A percentile compares a stretch with the other conserved stretches of the same genome.
Conservation (phyloP, 257 asterid species). For the Salvia miltiorrhiza region DNA sequence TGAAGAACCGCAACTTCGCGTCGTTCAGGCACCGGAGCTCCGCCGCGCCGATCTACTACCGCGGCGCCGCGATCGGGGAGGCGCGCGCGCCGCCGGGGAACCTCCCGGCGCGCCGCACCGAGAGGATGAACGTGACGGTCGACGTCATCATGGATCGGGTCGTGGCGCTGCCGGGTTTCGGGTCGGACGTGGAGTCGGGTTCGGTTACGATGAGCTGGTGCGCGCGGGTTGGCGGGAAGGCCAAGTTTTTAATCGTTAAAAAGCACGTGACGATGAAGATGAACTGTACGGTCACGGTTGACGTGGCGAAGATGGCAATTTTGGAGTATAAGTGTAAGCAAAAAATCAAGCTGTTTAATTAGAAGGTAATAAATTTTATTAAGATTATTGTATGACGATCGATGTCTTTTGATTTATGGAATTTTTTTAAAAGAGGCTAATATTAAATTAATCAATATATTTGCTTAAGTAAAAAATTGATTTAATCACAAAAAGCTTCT, state of each 20-base stretch:
- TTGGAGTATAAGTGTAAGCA: conserved; percentile 46
- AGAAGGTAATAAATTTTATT: neutral
- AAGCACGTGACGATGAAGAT: conserved; percentile 54
- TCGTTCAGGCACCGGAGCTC: conserved; percentile 45
- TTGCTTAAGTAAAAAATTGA: too few relatives aligned
- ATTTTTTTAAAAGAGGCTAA: too few relatives aligned
- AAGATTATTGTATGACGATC: too few relatives aligned
- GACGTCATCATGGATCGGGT: conserved; percentile 40
- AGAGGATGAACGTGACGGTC: conserved; percentile 52
- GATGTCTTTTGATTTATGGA: too few relatives aligned
- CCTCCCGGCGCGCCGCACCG: conserved; percentile 49
- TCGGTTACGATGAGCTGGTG: conserved; percentile 34
- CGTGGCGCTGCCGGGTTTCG: conserved; percentile 30
- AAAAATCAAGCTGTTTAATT: conserved; percentile 29
- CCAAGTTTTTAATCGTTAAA: conserved; percentile 35
- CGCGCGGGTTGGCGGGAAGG: conserved; percentile 47
- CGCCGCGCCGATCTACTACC: conserved; percentile 41
- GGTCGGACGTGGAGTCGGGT: conserved; percentile 35
- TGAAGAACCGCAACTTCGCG: conserved; percentile 56
- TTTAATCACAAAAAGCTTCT: too few relatives aligned
- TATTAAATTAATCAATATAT: too few relatives aligned
- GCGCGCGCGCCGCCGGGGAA: conserved; percentile 55
- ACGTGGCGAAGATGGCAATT: conserved; percentile 36
- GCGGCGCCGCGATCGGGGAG: conserved; percentile 48
- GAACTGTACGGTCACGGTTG: conserved; percentile 48